Base-by-base conservation (phyloP, 2,329 filamentous ascomycete genomes). In the Penicillium thymicola region DNA sequence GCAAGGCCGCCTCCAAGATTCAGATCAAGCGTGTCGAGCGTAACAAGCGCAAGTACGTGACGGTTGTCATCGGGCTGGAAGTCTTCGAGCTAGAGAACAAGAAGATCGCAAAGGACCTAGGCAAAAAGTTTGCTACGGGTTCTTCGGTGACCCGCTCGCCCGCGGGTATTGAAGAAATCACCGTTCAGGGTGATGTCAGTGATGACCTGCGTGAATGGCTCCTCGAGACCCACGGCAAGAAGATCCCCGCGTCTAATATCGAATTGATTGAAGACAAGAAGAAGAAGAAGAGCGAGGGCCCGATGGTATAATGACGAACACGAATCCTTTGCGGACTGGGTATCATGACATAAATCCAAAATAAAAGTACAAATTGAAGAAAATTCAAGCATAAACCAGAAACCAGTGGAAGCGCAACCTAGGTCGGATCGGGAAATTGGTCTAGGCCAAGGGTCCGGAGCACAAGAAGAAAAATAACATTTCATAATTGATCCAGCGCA, bases 41-140 rank as follows among this genome's bases (percentile, higher is more conserved):
- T 61, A 97, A 96, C 78, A 99, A 99, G 83, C 86, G 94, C 70
- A 99, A 99, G 79, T 95, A 87, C 72, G 92, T 99, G 53, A 99
- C 94, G 0, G 88, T 92, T 16, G 87, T 99, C n/a, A 85, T 85
- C 7, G 94, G 94, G 0, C 81, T 99, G 21, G 94, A 99, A 74
- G 86, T 88, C 0, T 96, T 97, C 70, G 91, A 91, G 0, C 76
- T 97, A 41, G 93, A 97, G 55, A 82, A 97, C 69, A 99, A 99
- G 77, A 97, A 97, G 79, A 82, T 96, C 8, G 88, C 92, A 57
- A 97, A 97, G 81, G 94, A 97, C 70, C 87, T 97, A 65, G 94
- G 94, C 61, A 99, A 97, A 84, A 97, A 97, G 78, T 97, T 99
- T 71, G 94, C 94, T 30, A 97, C 94, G 10, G 94, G 94, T 0